phyloP scores from a whole-genome alignment of 2,329 filamentous ascomycete species.

The Talaromyces verruculosus region DNA sequence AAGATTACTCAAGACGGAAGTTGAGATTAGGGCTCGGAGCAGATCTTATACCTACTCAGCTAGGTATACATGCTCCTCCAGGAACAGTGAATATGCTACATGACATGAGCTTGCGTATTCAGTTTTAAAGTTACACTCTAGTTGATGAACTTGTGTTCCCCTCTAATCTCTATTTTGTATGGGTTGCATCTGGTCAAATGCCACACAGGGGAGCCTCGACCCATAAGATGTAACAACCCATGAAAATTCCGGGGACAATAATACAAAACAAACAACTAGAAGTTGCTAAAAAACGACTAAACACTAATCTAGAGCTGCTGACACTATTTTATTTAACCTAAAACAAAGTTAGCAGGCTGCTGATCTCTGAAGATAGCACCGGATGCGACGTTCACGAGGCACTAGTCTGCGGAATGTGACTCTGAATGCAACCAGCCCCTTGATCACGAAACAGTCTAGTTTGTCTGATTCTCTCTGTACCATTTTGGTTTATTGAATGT shows the following conservation, averaged over 20 bases:
- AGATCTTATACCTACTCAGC: background rate
- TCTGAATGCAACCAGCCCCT: constrained; percentile 6
- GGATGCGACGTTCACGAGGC: constrained; percentile 10
- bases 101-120: background rate
- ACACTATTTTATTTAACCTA: background rate
- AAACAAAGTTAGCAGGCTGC: background rate
- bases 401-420: constrained; percentile 8
- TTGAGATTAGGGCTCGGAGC: background rate
- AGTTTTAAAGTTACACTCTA: background rate
- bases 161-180: background rate
- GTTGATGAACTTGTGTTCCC: background rate
- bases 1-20: constrained; percentile 7
- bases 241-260: background rate
- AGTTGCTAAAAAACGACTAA: background rate
- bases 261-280: background rate
- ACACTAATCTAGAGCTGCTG: background rate
- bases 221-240: background rate
- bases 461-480: background rate
- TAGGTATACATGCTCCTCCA: background rate
- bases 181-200: background rate
- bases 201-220: background rate
- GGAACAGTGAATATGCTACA: background rate
- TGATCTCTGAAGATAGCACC: constrained; percentile 1
- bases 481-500: no score
- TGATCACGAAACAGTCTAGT: background rate